A percentile compares a stretch with the other conserved stretches of the same genome.
phyloP scores from a whole-genome alignment of 2,329 filamentous ascomycete genomes.

The Fusarium succisae region DNA sequence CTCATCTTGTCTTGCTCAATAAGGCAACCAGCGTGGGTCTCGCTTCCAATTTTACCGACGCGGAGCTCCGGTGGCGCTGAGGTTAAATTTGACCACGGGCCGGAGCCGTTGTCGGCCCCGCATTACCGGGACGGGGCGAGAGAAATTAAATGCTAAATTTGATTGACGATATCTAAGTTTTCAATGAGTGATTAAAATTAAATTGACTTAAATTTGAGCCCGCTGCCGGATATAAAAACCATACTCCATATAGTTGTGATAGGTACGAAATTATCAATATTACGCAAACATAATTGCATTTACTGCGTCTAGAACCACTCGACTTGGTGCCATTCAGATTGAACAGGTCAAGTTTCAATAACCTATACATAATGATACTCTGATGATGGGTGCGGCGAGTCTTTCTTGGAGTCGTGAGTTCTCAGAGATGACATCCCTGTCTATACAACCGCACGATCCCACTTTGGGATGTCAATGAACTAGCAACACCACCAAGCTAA shows the following conservation, averaged over 20 bases:
- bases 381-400: not conserved
- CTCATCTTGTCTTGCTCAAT: slow-evolving; percentile 1
- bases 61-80: not conserved
- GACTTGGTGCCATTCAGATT: not conserved
- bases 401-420: not conserved
- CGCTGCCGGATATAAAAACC: not conserved
- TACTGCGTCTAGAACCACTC: not conserved
- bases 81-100: slow-evolving; percentile 8
- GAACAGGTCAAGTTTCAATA: too few relatives aligned
- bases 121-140: not conserved
- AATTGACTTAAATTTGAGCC: not conserved
- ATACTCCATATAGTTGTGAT: not conserved
- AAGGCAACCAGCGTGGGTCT: slow-evolving; percentile 12
- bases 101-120: slow-evolving; percentile 15
- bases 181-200: not conserved
- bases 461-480: slow-evolving; percentile 16
- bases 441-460: slow-evolving; percentile 14
- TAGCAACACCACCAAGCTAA: slow-evolving; percentile 23
- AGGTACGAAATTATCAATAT: not conserved
- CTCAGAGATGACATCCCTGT: slow-evolving; percentile 8
- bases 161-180: not conserved
- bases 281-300: not conserved
- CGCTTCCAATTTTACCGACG: slow-evolving; percentile 2
- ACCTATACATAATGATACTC: not conserved
- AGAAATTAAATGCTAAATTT: not conserved